Evolutionary conservation across 1,139 yeast genomes (phyloP), one percentile per base, ranked within the genome.

Genomic region (Hansenula lynferdii): DNA sequence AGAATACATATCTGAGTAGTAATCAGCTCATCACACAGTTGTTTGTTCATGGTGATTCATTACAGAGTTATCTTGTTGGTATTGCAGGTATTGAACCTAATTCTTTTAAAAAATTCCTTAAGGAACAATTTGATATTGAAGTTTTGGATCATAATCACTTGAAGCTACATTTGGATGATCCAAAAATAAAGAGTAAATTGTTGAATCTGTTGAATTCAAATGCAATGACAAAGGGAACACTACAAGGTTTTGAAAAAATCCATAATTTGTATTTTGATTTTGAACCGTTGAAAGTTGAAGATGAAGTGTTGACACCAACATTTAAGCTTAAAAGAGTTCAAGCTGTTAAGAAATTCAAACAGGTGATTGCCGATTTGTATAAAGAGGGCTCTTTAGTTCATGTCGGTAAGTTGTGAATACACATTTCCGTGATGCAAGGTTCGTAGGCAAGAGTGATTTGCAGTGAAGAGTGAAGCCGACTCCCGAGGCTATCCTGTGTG

Each of bases 11-110:
- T 51, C 61, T 73, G 29, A 62, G 78, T 1, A 51, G 57, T 15
- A 64, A 66, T 43, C 62, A 76, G 8, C 48, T 69, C 15, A 48
- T 71, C 22, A 56, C 64, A 15, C 80, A 75, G 54, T 49, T 70
- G 20, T 76, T 63, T 49, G 69, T 70, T 20, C 69, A 77, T 51
- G 85, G 85, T 14, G 75, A 75, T 48, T 69, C 81, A 1, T 53
- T 69, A 17, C 63, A 72, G 48, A 64, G 70, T 10, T 76, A 50
- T 47, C 60, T 78, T 47, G 77, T 78, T n/a, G 82, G 72, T 15
- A 54, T 78, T 40, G 61, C 67, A 30, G 83, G 82, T 16, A 61
- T 78, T 41, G 78, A 75, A 12, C 39, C 37, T 2, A 29, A 28
- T 12, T 12, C 14, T 5, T 31, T 31, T 11, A 37, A 30, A 7